Percentiles rank a stretch among this genome's conserved stretches.
These are phyloP conservation scores for Globisporangium radiosum DNA, from an alignment of 352 stramenopile species.

Conservation along the genomic window DNA sequence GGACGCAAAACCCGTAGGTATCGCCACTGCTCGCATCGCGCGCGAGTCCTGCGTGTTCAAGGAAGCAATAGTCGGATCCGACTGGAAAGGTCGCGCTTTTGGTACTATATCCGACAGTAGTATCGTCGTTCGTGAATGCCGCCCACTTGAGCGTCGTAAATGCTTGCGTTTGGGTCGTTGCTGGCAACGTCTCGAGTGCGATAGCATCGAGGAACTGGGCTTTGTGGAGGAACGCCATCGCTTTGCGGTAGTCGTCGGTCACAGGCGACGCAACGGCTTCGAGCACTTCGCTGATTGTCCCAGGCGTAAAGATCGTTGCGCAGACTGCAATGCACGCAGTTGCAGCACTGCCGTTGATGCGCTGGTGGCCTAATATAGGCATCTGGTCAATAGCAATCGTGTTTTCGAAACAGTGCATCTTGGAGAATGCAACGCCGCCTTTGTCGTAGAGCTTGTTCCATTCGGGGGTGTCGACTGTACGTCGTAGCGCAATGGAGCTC, in stretches of 20 bases:
- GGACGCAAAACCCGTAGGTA: conserved; percentile 52
- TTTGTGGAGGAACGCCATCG: conserved; percentile 62
- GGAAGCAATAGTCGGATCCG: conserved; percentile 70
- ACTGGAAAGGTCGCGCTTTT: conserved; percentile 22
- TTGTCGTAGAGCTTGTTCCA: conserved; percentile 54
- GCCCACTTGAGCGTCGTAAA: conserved; percentile 76
- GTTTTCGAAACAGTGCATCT: conserved; percentile 25
- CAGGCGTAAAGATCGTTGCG: conserved; percentile 40
- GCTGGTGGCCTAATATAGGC: too few relatives aligned
- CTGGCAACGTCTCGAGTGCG: conserved; percentile 43
- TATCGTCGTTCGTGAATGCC: conserved; percentile 45
- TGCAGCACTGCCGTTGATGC: conserved; percentile 7
- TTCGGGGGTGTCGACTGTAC: conserved; percentile 36
- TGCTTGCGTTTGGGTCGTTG: conserved; percentile 22
- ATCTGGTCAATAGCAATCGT: too few relatives aligned
- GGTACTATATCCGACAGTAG: background rate
- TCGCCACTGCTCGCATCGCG: conserved; percentile 6
- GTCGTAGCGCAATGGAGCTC: conserved; percentile 31
- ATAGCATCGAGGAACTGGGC: conserved; percentile 54
- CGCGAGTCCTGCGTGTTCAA: conserved; percentile 63
- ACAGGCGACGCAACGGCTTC: conserved; percentile 51
- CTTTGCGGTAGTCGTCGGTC: conserved; percentile 58
- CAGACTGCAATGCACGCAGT: conserved; percentile 57
- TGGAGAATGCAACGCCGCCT: conserved; percentile 52
- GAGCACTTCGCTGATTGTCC: conserved; percentile 60